A percentile compares a stretch with the other conserved stretches of the same genome.
These are phyloP conservation scores for Trichoderma guizhouense DNA, from an alignment of 2,329 filamentous ascomycete genomes.

Conservation along the genomic window DNA sequence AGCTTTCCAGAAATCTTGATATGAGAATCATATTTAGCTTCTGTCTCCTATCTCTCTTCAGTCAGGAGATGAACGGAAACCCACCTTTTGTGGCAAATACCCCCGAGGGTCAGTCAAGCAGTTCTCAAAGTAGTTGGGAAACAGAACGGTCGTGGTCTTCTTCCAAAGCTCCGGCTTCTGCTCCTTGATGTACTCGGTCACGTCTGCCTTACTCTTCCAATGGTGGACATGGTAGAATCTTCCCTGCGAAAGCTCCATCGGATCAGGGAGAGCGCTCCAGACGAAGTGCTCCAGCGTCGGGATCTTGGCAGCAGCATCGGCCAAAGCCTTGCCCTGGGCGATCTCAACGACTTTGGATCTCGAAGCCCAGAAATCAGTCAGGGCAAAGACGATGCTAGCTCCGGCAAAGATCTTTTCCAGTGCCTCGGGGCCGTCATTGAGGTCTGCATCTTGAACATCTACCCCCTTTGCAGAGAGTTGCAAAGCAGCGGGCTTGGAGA, in stretches of 20 bases:
- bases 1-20: neutral
- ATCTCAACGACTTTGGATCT: neutral
- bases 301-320: neutral
- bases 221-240: neutral
- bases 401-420: neutral
- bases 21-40: neutral
- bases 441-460: neutral
- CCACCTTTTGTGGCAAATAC: neutral
- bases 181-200: neutral
- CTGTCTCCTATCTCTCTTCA: neutral
- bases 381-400: neutral
- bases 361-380: neutral
- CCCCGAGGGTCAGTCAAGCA: neutral
- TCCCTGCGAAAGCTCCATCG: neutral
- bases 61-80: no score
- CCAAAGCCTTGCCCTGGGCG: neutral
- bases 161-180: neutral
- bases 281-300: neutral
- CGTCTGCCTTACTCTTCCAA: neutral
- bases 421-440: neutral
- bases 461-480: neutral
- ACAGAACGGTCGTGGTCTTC: neutral
- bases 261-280: neutral
- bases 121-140: neutral
- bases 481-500: neutral